phyloP scores from a whole-genome alignment of 108 stramenopile genomes.

The Schizochytrium sp. region DNA sequence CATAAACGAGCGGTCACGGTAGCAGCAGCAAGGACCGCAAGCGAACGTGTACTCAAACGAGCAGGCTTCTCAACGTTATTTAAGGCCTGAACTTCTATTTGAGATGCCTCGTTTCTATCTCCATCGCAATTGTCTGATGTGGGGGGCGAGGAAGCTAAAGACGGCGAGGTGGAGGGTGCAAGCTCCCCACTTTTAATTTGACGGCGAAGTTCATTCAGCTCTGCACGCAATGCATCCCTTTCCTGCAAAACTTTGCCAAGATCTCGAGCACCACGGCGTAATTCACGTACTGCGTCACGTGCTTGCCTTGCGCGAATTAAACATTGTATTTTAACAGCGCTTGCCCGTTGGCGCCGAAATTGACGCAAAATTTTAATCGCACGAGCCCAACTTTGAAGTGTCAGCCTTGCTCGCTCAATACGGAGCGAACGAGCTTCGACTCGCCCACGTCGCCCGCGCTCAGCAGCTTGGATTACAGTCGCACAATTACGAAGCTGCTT shows the following conservation, averaged over 20 bases:
- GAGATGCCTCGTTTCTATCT: no score
- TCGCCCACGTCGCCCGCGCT: conserved; percentile 4
- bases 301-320: conserved; percentile 78
- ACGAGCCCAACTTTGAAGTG: conserved; percentile 83
- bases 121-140: no score
- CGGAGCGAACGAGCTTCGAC: background rate
- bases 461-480: background rate
- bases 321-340: conserved; percentile 80
- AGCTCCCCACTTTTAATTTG: background rate
- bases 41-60: background rate
- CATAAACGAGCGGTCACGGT: background rate
- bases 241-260: conserved; percentile 15
- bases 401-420: conserved; percentile 14
- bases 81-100: no score
- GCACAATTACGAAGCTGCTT: background rate
- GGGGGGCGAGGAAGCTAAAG: no score
- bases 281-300: conserved; percentile 64
- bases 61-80: no score
- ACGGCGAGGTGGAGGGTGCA: no score
- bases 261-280: conserved; percentile 7
- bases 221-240: background rate
- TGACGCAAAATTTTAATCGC: conserved; percentile 79
- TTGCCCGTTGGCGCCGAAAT: conserved; percentile 78
- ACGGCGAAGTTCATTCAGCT: background rate
- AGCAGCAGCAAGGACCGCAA: background rate